phyloP scores from a whole-genome alignment of 1,284 basidiomycete genomes.

The Omphalotus olearius region DNA sequence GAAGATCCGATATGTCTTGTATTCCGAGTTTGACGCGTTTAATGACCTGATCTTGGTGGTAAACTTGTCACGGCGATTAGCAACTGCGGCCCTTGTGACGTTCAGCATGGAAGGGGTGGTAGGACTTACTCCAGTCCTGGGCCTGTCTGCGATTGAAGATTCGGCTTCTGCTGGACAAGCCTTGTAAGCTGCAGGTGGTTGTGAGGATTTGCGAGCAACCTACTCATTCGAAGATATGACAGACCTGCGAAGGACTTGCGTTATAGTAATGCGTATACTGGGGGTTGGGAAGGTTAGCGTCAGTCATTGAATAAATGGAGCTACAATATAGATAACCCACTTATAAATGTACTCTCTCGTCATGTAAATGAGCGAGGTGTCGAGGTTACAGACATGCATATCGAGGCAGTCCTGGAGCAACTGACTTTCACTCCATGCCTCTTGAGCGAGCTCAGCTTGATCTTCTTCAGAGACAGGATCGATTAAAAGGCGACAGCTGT shows the following conservation, averaged over 20 bases:
- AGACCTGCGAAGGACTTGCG: conserved; percentile 62
- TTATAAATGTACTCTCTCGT: conserved; percentile 71
- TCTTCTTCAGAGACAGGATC: conserved; percentile 36
- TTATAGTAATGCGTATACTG: conserved; percentile 66
- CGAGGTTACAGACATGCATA: conserved; percentile 62
- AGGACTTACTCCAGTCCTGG: conserved; percentile 70
- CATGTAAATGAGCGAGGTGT: conserved; percentile 62
- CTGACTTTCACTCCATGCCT: conserved; percentile 57
- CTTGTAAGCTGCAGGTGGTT: conserved; percentile 38
- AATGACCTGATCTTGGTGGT: conserved; percentile 59
- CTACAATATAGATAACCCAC: conserved; percentile 41
- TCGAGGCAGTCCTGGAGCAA: conserved; percentile 63
- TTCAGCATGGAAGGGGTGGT: neutral
- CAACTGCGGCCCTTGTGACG: neutral
- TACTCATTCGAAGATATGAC: conserved; percentile 27
- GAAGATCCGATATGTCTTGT: conserved; percentile 39
- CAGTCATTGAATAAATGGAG: conserved; percentile 9
- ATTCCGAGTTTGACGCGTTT: conserved; percentile 49
- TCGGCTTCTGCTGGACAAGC: conserved; percentile 36
- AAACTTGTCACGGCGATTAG: conserved; percentile 35
- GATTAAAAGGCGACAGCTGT: conserved; percentile 48
- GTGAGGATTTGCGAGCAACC: conserved; percentile 17
- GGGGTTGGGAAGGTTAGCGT: conserved; percentile 5
- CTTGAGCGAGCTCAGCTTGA: conserved; percentile 53
- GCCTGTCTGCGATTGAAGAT: conserved; percentile 64